phyloP scores from a whole-genome alignment of 2,329 filamentous ascomycete genomes.

The Colletotrichum salicis region DNA sequence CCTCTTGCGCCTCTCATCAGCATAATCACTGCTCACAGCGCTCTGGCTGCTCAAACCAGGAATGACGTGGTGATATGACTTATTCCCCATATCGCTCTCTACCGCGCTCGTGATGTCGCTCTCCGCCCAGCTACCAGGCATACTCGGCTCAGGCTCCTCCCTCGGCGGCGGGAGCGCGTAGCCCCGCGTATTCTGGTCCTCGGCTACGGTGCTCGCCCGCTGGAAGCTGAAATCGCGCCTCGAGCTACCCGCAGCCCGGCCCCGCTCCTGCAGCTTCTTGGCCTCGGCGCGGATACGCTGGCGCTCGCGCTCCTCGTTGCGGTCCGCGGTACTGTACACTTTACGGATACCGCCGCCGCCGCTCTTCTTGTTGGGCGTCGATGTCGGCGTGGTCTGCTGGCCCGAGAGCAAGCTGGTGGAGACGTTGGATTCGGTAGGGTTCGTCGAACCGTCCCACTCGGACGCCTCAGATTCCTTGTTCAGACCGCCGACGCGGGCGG shows the following conservation, averaged over 20 bases:
- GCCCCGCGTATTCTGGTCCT: slow-evolving; percentile 42
- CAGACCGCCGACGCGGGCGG: slow-evolving; percentile 87
- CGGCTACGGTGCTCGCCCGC: slow-evolving; percentile 49
- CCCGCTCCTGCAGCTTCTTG: slow-evolving; percentile 63
- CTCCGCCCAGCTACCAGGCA: slow-evolving; percentile 51
- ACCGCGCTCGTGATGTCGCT: slow-evolving; percentile 50
- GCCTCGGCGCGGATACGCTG: slow-evolving; percentile 69
- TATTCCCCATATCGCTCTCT: slow-evolving; percentile 64
- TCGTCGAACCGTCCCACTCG: slow-evolving; percentile 79
- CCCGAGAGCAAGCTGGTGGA: slow-evolving; percentile 70
- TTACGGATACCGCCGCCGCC: slow-evolving; percentile 66
- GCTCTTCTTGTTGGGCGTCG: slow-evolving; percentile 59
- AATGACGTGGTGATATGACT: slow-evolving; percentile 66
- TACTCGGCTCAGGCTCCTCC: slow-evolving; percentile 39
- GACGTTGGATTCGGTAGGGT: slow-evolving; percentile 74
- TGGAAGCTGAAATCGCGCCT: slow-evolving; percentile 66
- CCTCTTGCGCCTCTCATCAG: slow-evolving; percentile 56
- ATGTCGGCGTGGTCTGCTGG: slow-evolving; percentile 66
- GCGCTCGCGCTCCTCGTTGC: slow-evolving; percentile 60
- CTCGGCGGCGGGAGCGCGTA: slow-evolving; percentile 31
- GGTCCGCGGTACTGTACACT: slow-evolving; percentile 70
- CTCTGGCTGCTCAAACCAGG: slow-evolving; percentile 57
- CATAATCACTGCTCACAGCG: slow-evolving; percentile 49
- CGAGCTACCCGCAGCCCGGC: slow-evolving; percentile 47
- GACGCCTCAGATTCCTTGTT: slow-evolving; percentile 85